phyloP scores from a whole-genome alignment of 2,329 filamentous ascomycete genomes.

The Fusarium fujikuroi region DNA sequence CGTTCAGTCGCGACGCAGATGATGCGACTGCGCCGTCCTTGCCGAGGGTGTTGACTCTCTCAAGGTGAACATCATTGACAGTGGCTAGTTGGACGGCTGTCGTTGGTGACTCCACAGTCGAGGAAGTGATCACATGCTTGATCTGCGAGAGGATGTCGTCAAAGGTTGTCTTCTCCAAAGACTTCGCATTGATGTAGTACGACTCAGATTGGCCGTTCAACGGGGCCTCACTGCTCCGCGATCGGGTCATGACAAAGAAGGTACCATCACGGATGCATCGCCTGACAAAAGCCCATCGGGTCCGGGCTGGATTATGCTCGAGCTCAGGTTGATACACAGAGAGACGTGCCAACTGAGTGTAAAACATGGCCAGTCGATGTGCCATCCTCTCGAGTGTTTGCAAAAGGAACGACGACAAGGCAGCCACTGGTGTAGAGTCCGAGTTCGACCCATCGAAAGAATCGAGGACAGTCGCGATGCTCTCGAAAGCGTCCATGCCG shows the following conservation, averaged over 20 bases:
- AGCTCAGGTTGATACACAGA: slow-evolving; percentile 63
- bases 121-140: slow-evolving; percentile 15
- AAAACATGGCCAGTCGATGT: slow-evolving; percentile 62
- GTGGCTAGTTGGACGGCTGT: not conserved
- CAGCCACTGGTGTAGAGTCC: slow-evolving; percentile 52
- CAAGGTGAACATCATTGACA: slow-evolving; percentile 29
- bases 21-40: not conserved
- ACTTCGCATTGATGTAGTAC: slow-evolving; percentile 27
- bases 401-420: slow-evolving; percentile 59
- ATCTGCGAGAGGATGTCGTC: slow-evolving; percentile 36
- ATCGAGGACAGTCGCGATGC: slow-evolving; percentile 48
- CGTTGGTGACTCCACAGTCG: not conserved
- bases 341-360: slow-evolving; percentile 59
- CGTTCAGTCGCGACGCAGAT: slow-evolving; percentile 12
- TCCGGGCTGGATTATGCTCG: slow-evolving; percentile 63
- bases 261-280: slow-evolving; percentile 61
- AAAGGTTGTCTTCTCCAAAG: slow-evolving; percentile 30
- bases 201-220: slow-evolving; percentile 2
- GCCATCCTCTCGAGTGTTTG: slow-evolving; percentile 65
- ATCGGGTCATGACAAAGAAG: slow-evolving; percentile 60
- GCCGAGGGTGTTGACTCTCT: not conserved
- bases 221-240: slow-evolving; percentile 29
- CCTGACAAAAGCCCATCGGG: slow-evolving; percentile 62
- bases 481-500: slow-evolving; percentile 66
- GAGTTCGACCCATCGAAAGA: slow-evolving; percentile 48